Evolutionary conservation across 1,284 basidiomycete species (phyloP).

Genomic region (Melampsora allii-populina): DNA sequence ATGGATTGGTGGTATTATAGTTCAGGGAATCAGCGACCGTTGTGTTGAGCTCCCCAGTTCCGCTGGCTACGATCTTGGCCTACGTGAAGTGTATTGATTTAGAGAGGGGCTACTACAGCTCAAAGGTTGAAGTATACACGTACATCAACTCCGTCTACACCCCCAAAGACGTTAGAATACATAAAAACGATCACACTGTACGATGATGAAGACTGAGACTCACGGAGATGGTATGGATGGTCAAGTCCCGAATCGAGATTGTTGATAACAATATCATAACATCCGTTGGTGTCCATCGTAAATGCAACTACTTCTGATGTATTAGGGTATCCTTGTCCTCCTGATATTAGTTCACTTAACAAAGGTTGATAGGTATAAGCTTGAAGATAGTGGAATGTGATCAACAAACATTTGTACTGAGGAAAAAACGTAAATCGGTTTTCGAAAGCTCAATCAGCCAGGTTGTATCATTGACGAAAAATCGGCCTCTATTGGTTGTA

Average conservation of each 20-base stretch:
- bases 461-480: constrained; percentile 41
- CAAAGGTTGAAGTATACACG: background rate
- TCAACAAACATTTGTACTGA: no score
- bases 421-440: background rate
- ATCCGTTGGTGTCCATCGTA: background rate
- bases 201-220: constrained; percentile 44
- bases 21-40: constrained; percentile 38
- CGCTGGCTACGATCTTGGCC: constrained; percentile 51
- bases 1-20: constrained; percentile 52
- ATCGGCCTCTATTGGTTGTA: constrained; percentile 15
- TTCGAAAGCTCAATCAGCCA: constrained; percentile 24
- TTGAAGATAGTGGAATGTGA: no score
- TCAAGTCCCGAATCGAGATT: constrained; percentile 51
- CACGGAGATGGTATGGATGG: constrained; percentile 54
- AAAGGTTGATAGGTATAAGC: constrained; percentile 7
- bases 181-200: no score
- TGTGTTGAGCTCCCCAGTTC: constrained; percentile 49
- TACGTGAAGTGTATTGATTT: background rate
- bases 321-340: constrained; percentile 3
- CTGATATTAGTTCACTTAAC: background rate
- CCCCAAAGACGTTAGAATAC: background rate
- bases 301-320: background rate
- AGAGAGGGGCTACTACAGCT: no score
- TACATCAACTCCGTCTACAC: constrained; percentile 15
- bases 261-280: constrained; percentile 49